Evolutionary conservation across 164 flowering plant genomes (phyloP), one percentile per base, ranked within the genome.

Genomic region (Sedum album): DNA sequence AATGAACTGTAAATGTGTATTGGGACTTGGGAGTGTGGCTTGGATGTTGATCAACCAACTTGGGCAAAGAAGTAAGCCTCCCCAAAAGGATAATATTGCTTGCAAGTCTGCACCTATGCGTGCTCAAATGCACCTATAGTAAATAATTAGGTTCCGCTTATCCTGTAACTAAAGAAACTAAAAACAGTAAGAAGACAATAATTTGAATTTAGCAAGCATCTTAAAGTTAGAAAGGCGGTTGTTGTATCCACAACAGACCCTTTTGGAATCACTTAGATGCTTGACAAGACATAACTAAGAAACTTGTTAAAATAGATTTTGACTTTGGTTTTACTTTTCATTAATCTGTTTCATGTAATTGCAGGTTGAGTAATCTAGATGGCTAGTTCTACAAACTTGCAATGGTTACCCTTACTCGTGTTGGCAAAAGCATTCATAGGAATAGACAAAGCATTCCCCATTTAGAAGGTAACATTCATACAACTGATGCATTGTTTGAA

Each of bases 21-120:
- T 51, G 57, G 46, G 46, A 41, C 46, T 35, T 41, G 46, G 31
- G 61, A 25, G 31, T 10, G 31, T 25, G 61, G 61, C 61, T 55
- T 55, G 31, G 61, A 55, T 55, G 31, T 55, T 25, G 61, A 55
- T 55, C 61, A 55, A 55, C 61, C 61, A 55, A 55, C 61, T 25
- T 55, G 31, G 31, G 31, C 61, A 25, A 55, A 55, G 61, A 55
- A 55, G 14, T 28, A 55, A 55, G 26, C 61, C 26, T 11, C 57
- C 31, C 31, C 15, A 26, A 55, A n/a, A 55, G 61, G 61, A 55
- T 55, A 26, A 25, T 25, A 55, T 26, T 55, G 31, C 61, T 25
- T 55, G 61, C 61, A 55, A 55, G 61, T 55, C 26, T 55, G 31
- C 17, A 55, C 61, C 61, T 55, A 55, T 28, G 15, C 2, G 31